Base-by-base conservation (phyloP, 768 basidiomycete genomes). In the Lactarius vividus region DNA sequence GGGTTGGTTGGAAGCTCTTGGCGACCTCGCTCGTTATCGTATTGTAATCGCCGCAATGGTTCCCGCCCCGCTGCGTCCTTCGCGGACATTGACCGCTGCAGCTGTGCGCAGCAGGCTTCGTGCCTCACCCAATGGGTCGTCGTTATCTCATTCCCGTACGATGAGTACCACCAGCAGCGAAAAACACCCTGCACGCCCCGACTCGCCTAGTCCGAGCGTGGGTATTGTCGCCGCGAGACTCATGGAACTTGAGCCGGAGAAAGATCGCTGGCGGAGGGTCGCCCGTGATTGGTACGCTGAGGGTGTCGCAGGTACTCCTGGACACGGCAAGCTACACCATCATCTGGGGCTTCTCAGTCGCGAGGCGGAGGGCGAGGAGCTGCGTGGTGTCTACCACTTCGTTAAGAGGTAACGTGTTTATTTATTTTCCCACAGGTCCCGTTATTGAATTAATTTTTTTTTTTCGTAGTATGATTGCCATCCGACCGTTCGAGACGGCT, bases 1-100 rank as follows among this genome's bases (percentile, higher is more conserved):
- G 2, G 88, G 88, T 20, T 99, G 97, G 97, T 85, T 98, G 59
- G 97, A 99, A 75, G 94, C 96, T 4, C 86, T 99, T 18, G 97
- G 97, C 28, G 97, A 99, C 76, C 83, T 99, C 35, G 94, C 97
- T 0, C 83, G 96, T 40, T 98, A 98, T 75, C 85, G 91, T 59
- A 96, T 97, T 92, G 89, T 90, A 1, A 92, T 98, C n/a, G 91
- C 93, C n/a, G 88, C 87, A 37, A 87, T 94, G 82, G 82, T 91
- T 33, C 82, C 84, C 31, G 81, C 83, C 31, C 81, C 78, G 39
- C 73, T 81, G 5, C 59, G 65, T 40, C 20, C 66, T 15, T 58
- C 70, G 15, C 77, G 79, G 20, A 75, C 80, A 0, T 80, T 91
- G 46, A 89, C 87, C 0, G 68, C 80, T 4, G 82, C 86, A 62